phyloP scores from a whole-genome alignment of 164 flowering plant species.

The Dillenia turbinata region DNA sequence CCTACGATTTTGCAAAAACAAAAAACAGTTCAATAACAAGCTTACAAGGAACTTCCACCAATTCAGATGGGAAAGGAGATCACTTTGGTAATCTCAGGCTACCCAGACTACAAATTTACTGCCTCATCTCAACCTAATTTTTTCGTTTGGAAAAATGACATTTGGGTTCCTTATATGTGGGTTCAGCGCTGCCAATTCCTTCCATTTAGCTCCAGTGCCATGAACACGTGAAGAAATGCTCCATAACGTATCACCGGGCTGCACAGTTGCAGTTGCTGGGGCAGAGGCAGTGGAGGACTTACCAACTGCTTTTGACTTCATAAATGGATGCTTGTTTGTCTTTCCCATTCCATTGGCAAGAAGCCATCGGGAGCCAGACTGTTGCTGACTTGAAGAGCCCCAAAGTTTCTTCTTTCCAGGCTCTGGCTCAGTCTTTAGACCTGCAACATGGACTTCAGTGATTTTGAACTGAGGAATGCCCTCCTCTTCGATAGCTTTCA shows the following conservation, averaged over 20 bases:
- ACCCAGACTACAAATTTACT: too few relatives aligned
- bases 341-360: slow-evolving; percentile 88
- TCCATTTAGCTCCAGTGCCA: slow-evolving; percentile 64
- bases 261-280: slow-evolving; percentile 29
- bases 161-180: slow-evolving; percentile 75
- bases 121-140: slow-evolving; percentile 39
- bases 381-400: slow-evolving; percentile 51
- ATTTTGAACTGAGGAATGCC: slow-evolving; percentile 55
- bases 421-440: slow-evolving; percentile 34
- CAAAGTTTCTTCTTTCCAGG: slow-evolving; percentile 40
- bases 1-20: too few relatives aligned
- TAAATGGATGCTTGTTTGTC: slow-evolving; percentile 42
- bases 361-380: slow-evolving; percentile 93
- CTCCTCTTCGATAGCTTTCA: slow-evolving; percentile 30
- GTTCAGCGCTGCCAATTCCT: slow-evolving; percentile 55
- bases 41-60: too few relatives aligned
- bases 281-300: slow-evolving; percentile 18
- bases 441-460: slow-evolving; percentile 64
- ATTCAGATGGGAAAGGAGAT: too few relatives aligned
- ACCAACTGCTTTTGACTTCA: slow-evolving; percentile 52
- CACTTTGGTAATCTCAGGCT: slow-evolving; percentile 1
- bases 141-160: slow-evolving; percentile 57
- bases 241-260: slow-evolving; percentile 65
- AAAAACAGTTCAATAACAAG: too few relatives aligned
- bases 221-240: slow-evolving; percentile 77